Evolutionary conservation across 148 eudicot genomes (phyloP).

Genomic region (Suaeda aralocaspica): DNA sequence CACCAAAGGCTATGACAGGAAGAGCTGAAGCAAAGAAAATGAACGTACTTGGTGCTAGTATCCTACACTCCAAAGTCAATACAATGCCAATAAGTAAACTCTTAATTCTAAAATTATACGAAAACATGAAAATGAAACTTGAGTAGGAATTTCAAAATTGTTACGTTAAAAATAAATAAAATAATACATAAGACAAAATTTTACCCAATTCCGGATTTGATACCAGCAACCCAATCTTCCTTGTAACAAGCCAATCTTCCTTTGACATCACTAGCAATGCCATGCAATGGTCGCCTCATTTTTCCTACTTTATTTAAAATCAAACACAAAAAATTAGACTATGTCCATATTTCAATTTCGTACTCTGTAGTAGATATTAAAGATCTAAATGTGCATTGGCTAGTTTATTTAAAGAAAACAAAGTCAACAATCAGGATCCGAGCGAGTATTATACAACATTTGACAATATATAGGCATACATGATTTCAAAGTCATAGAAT

Average conservation of each 20-base stretch:
- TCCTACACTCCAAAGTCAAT: conserved; percentile 28
- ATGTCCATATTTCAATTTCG: no score
- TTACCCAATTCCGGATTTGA: conserved; percentile 56
- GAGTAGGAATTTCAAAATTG: no score
- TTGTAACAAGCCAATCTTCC: conserved; percentile 63
- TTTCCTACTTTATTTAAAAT: conserved; percentile 4
- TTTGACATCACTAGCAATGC: conserved; percentile 41
- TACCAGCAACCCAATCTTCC: conserved; percentile 56
- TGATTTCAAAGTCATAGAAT: no score
- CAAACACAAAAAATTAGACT: no score
- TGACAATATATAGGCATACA: no score
- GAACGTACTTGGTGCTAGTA: conserved; percentile 56
- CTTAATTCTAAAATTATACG: no score
- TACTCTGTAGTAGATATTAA: no score
- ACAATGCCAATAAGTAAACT: neutral
- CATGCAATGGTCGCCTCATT: conserved; percentile 42
- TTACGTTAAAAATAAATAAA: neutral
- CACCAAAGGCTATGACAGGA: conserved; percentile 68
- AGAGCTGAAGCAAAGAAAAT: conserved; percentile 69
- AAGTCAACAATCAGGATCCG: no score
- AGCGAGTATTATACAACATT: no score
- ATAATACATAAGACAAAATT: neutral
- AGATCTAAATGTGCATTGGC: no score
- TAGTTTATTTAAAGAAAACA: no score
- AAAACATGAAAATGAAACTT: no score